Percentiles rank a stretch among this genome's conserved stretches.
phyloP scores from a whole-genome alignment of 371 early-diverging fungal genomes.

The Mucor plumbeus region DNA sequence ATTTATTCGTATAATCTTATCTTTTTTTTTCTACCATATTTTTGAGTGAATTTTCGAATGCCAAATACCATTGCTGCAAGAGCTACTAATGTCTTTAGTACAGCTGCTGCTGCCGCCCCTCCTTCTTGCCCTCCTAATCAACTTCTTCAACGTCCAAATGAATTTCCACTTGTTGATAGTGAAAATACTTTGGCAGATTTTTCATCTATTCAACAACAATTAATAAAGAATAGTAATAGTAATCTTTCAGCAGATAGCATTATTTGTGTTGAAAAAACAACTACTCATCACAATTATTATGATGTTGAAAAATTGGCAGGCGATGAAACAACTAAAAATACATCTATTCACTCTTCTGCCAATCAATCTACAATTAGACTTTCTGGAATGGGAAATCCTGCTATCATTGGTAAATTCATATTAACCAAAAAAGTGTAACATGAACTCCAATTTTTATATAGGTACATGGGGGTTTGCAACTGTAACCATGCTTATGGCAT shows the following conservation, averaged over 20 bases:
- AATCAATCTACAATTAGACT: neutral
- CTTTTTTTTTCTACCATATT: no score
- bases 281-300: constrained; percentile 11
- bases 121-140: neutral
- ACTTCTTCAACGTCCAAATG: constrained; percentile 1
- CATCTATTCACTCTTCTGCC: neutral
- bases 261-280: constrained; percentile 11
- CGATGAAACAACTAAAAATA: neutral
- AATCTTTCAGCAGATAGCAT: neutral
- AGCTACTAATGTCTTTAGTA: neutral
- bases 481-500: constrained; percentile 19
- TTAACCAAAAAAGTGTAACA: neutral
- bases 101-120: neutral
- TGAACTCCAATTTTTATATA: neutral
- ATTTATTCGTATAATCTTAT: neutral
- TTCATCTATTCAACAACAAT: constrained; percentile 13
- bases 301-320: constrained; percentile 9
- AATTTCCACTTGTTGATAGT: constrained; percentile 12
- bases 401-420: constrained; percentile 17
- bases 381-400: constrained; percentile 20
- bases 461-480: constrained; percentile 23
- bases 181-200: constrained; percentile 18
- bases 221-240: constrained; percentile 8
- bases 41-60: no score
- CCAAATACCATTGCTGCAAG: neutral